phyloP scores from a whole-genome alignment of 768 basidiomycete species.

The Dentipellis sp. region DNA sequence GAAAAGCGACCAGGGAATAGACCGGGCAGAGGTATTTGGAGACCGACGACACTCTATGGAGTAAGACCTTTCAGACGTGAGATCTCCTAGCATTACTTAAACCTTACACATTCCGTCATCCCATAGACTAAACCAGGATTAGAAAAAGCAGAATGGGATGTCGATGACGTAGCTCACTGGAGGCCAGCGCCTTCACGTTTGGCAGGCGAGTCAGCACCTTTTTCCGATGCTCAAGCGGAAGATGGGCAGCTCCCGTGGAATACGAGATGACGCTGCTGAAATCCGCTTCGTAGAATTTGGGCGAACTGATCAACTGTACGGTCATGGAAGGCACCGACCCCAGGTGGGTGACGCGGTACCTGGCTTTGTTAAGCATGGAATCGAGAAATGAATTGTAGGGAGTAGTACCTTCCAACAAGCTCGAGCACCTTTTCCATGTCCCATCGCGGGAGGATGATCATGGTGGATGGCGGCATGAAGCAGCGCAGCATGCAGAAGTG shows the following conservation, averaged over 20 bases:
- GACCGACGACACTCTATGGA: not conserved
- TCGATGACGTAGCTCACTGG: not conserved
- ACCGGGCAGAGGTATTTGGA: not conserved
- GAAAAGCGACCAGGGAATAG: not conserved
- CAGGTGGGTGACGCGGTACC: slow-evolving; percentile 1
- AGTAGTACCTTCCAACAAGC: slow-evolving; percentile 44
- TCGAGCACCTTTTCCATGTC: slow-evolving; percentile 40
- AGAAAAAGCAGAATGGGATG: not conserved
- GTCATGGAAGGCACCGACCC: not conserved
- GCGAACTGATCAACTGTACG: slow-evolving; percentile 4
- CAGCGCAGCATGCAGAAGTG: slow-evolving; percentile 40
- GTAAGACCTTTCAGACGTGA: no score
- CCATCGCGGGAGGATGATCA: slow-evolving; percentile 55
- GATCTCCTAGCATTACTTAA: not conserved
- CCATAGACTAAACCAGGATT: slow-evolving; percentile 48
- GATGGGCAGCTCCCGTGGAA: not conserved
- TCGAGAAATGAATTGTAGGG: not conserved
- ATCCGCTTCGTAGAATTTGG: slow-evolving; percentile 1
- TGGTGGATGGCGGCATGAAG: slow-evolving; percentile 35
- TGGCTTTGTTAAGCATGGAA: slow-evolving; percentile 7
- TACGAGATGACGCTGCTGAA: not conserved
- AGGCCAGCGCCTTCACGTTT: not conserved
- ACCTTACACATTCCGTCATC: slow-evolving; percentile 3
- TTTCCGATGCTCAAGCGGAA: not conserved
- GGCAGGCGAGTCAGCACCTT: not conserved